These are phyloP conservation scores for Caloboletus firmus DNA, from an alignment of 1,284 basidiomycete genomes.

Conservation along the genomic window DNA sequence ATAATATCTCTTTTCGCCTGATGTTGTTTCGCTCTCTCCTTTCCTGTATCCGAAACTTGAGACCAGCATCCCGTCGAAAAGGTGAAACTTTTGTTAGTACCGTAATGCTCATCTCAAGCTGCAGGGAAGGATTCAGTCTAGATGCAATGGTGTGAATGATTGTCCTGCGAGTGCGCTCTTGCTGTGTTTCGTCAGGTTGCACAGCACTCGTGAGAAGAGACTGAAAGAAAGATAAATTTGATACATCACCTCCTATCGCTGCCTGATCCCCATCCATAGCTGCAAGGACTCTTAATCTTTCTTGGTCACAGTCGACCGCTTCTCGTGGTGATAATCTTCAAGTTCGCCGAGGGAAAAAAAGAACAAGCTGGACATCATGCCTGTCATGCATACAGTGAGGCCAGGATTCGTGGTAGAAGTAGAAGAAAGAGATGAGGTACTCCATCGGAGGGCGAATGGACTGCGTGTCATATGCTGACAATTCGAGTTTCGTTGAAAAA, in stretches of 20 bases:
- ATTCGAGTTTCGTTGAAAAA: too few relatives aligned
- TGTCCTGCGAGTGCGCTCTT: constrained; percentile 72
- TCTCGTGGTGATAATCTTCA: too few relatives aligned
- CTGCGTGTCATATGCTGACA: too few relatives aligned
- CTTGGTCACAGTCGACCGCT: too few relatives aligned
- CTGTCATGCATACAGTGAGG: too few relatives aligned
- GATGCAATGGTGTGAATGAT: constrained; percentile 64
- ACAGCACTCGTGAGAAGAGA: background rate
- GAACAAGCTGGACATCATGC: too few relatives aligned
- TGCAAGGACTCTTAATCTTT: too few relatives aligned
- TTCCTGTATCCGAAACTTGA: constrained; percentile 55
- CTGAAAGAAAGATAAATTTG: background rate
- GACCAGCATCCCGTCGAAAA: constrained; percentile 77
- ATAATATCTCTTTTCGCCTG: background rate
- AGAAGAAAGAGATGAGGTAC: too few relatives aligned
- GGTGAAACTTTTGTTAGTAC: constrained; percentile 65
- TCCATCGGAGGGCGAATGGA: too few relatives aligned
- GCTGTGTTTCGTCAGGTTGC: constrained; percentile 67
- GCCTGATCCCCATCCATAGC: too few relatives aligned
- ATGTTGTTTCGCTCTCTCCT: constrained; percentile 27
- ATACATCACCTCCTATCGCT: background rate
- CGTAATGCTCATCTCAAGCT: constrained; percentile 85
- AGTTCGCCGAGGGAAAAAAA: too few relatives aligned
- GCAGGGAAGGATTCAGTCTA: constrained; percentile 60
- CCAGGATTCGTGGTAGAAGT: too few relatives aligned